Evolutionary conservation across 345 rosid species (phyloP).

Genomic region (Balakata baccata): DNA sequence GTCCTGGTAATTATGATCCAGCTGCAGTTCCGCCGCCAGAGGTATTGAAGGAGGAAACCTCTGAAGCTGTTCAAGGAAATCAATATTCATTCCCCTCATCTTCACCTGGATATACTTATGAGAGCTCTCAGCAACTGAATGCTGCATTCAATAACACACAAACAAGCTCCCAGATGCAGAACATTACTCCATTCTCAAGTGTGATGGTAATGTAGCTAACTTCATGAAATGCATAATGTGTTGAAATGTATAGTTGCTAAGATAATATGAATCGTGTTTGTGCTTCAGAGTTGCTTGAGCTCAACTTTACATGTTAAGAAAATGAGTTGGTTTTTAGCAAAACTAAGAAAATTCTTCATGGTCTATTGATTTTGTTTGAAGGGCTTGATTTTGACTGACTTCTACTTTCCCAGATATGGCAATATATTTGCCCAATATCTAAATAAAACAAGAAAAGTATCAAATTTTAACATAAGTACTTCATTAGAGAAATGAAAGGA

Average conservation of each 20-base stretch:
- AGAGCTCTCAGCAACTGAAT: constrained; percentile 58
- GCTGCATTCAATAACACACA: constrained; percentile 51
- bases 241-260: constrained; percentile 1
- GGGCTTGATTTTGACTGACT: neutral
- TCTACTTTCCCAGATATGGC: neutral
- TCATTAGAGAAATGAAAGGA: neutral
- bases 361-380: constrained; percentile 2
- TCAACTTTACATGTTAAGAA: neutral
- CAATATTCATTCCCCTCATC: constrained; percentile 73
- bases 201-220: constrained; percentile 58
- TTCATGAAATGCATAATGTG: neutral
- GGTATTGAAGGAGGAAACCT: constrained; percentile 56
- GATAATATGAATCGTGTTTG: neutral
- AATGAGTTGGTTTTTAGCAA: neutral
- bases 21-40: constrained; percentile 58
- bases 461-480: neutral
- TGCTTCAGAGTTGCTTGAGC: neutral
- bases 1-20: constrained; percentile 54
- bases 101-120: constrained; percentile 60
- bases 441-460: neutral
- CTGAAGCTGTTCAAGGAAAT: constrained; percentile 57
- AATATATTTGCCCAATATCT: neutral
- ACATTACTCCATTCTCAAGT: constrained; percentile 59
- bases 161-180: constrained; percentile 67
- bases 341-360: neutral